Base-by-base conservation (phyloP, 2,329 filamentous ascomycete genomes). In the Rosellinia necatrix region DNA sequence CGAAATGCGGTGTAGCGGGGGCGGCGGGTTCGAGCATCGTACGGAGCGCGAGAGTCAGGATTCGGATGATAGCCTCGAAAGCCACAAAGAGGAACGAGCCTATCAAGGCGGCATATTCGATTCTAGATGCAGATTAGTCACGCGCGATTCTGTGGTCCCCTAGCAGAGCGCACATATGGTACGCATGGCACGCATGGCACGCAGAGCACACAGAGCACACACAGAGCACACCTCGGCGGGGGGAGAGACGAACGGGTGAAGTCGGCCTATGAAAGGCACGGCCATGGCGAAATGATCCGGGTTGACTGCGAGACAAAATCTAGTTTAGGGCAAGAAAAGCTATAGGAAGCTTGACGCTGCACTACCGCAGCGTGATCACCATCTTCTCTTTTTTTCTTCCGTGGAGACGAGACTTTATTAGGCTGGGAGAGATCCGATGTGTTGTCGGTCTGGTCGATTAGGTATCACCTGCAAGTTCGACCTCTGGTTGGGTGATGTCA, bases 31-130 rank as follows among this genome's bases (percentile, higher is more conserved):
- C 46, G 48, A 48, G 49, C 47, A 27, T 76, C 88, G 71, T 77
- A 92, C 89, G 94, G 37, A 99, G 82, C 30, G 91, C 90, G 59
- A 97, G 83, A 1, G 94, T 97, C 60, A 96, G 84, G 56, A 96
- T 79, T 66, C 93, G 87, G 66, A 96, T 88, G 58, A 96, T 69
- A 53, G 87, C 86, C 74, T 99, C 94, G 63, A 96, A 81, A 42
- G 85, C 81, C 56, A 97, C 87, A 32, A 99, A 83, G 49, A 91
- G 68, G 68, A 97, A 89, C 6, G 93, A 97, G 52, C 87, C 86
- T 42, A 94, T 75, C 38, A 99, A 84, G 34, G 92, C 91, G 61
- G 96, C 75, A 76, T 97, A 97, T 77, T 99, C 92, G 74, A 82
- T 82, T 73, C 89, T 92, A 62, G 21, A 19, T 22, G 15, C 37